phyloP scores from a whole-genome alignment of 257 asterid genomes.

The Primulina huaijiensis region DNA sequence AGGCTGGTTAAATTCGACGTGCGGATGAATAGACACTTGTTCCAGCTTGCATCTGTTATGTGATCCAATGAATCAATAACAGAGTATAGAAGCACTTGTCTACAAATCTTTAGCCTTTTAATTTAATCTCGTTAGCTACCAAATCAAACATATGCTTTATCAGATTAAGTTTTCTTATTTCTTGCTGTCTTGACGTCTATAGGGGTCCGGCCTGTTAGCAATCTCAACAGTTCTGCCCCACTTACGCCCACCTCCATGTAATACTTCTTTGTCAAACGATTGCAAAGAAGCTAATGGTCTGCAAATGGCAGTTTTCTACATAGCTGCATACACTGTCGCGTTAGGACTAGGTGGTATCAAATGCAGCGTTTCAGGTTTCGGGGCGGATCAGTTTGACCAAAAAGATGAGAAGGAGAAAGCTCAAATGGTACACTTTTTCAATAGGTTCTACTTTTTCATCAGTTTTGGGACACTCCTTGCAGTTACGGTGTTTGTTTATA shows the following conservation, averaged over 20 bases:
- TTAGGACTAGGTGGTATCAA: slow-evolving; percentile 34
- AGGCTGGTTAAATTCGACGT: neutral
- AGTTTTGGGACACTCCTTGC: slow-evolving; percentile 37
- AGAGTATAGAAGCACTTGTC: neutral
- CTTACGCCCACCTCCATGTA: slow-evolving; percentile 28
- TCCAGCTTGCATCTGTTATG: neutral
- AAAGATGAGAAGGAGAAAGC: slow-evolving; percentile 26
- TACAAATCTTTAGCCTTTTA: neutral
- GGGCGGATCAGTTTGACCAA: slow-evolving; percentile 34
- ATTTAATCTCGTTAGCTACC: neutral
- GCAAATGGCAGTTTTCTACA: slow-evolving; percentile 27
- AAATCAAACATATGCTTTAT: neutral
- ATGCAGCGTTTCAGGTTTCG: slow-evolving; percentile 37
- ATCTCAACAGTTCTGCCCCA: slow-evolving; percentile 21
- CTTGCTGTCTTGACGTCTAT: neutral
- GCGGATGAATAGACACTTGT: neutral
- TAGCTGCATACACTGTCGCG: slow-evolving; percentile 23
- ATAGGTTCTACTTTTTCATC: slow-evolving; percentile 36
- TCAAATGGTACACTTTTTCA: slow-evolving; percentile 32
- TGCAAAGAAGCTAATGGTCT: slow-evolving; percentile 23
- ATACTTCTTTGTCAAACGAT: neutral
- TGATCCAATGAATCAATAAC: neutral
- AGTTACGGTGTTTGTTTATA: slow-evolving; percentile 32
- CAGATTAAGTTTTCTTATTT: neutral
- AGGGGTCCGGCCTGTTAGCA: slow-evolving; percentile 30